Base-by-base conservation (phyloP, 2,329 filamentous ascomycete genomes). In the Arthrinium phaeospermum region DNA sequence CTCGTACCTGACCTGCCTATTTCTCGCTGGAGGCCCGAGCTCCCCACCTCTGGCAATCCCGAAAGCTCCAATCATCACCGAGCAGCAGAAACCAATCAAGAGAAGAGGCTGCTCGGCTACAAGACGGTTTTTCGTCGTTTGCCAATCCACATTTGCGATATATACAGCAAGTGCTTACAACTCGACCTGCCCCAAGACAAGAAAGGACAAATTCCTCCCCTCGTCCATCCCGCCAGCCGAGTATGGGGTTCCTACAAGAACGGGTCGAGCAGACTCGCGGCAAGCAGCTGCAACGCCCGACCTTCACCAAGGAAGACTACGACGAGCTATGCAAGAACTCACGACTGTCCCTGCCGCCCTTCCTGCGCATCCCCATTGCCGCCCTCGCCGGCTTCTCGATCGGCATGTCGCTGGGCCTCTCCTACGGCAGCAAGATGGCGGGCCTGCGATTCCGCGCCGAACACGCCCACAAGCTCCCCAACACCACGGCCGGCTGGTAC, bases 401-500 rank as follows among this genome's bases (percentile, higher is more conserved):
- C n/a, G 94, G 94, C 71, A 87, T 93, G 79, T 85, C 85, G 0
- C 85, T 98, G 16, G 95, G 95, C 37, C 85, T 91, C 24, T 87
- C 90, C 8, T 90, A 95, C 71, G 94, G 94, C 34, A 91, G 91
- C 72, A 91, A 91, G 79, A 91, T 89, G 80, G 90, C 94, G 0
- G 92, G 93, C 70, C 87, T 97, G 72, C 92, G 93, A 51, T 99
- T 98, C 85, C 92, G 96, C 71, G 96, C 96, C 73, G 96, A 99
- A 83, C 97, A 99, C 80, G 95, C 96, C 0, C 96, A 99, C 86
- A 93, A 96, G 76, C 91, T 98, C 74, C 96, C 96, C 27, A 91
- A 90, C 4, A 92, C 92, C 0, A 91, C 94, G 37, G 90, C 91
- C 2, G 96, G 95, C 24, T 99, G 96, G 96, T 99, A 96, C 81